Conservation (phyloP, 345 rosid species). For the Lepidium africanum region DNA sequence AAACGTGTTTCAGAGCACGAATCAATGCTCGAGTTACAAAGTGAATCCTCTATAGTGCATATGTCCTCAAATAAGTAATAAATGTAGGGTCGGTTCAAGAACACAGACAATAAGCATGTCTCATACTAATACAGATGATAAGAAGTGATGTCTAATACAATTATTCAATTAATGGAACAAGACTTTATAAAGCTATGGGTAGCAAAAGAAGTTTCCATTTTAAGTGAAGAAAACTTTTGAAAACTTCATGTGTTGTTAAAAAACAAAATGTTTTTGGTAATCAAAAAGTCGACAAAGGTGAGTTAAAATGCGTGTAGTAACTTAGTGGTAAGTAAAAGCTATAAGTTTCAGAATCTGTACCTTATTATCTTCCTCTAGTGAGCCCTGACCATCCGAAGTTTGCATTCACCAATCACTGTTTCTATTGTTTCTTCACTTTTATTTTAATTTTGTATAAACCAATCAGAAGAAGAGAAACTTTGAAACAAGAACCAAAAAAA, state of each 20-base stretch:
- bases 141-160: conserved; percentile 18
- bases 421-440: not conserved
- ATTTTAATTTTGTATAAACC: conserved; percentile 14
- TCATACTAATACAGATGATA: conserved; percentile 1
- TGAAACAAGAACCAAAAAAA: conserved; percentile 18
- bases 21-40: conserved; percentile 12
- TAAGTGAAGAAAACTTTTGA: conserved; percentile 18
- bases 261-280: conserved; percentile 3
- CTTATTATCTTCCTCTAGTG: conserved; percentile 1
- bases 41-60: not conserved
- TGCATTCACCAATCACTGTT: conserved; percentile 10
- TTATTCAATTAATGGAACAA: conserved; percentile 15
- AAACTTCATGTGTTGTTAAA: conserved; percentile 18
- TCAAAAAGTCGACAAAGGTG: conserved; percentile 1
- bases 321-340: conserved; percentile 16
- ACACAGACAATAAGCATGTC: conserved; percentile 25
- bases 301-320: conserved; percentile 7
- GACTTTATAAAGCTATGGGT: conserved; percentile 23
- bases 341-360: conserved; percentile 19
- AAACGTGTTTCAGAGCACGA: conserved; percentile 5
- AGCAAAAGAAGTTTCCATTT: conserved; percentile 26
- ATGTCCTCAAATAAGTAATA: conserved; percentile 17
- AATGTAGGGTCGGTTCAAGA: conserved; percentile 22
- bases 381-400: conserved; percentile 17
- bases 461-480: conserved; percentile 22